Conservation (phyloP, 352 stramenopile species). For the Phytophthora sojae region DNA sequence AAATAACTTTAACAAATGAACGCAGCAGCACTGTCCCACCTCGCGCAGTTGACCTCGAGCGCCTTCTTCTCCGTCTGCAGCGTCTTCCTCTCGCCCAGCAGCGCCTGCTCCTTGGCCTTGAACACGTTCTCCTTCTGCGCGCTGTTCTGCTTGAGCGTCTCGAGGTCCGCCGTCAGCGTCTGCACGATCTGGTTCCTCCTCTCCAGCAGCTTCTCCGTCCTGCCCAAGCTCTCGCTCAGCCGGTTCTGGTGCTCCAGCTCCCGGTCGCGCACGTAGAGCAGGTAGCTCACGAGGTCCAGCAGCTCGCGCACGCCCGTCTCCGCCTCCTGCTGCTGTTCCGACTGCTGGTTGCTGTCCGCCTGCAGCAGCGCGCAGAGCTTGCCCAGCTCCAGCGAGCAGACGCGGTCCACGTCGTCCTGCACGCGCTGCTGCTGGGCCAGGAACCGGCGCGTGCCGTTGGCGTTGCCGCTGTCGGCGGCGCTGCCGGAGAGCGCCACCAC, state of each 20-base stretch:
- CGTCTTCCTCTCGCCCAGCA: slow-evolving; percentile 55
- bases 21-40: slow-evolving; percentile 29
- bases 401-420: slow-evolving; percentile 35
- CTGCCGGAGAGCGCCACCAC: slow-evolving; percentile 42
- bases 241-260: slow-evolving; percentile 61
- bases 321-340: slow-evolving; percentile 29
- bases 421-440: slow-evolving; percentile 10
- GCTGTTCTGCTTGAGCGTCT: slow-evolving; percentile 53
- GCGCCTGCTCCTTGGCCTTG: slow-evolving; percentile 64
- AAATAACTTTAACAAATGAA: background rate
- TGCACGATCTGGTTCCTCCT: slow-evolving; percentile 59
- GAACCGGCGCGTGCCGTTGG: slow-evolving; percentile 29
- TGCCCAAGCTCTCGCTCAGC: slow-evolving; percentile 53
- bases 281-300: slow-evolving; percentile 80
- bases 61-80: slow-evolving; percentile 72
- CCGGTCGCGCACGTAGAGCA: slow-evolving; percentile 63
- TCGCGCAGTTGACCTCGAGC: slow-evolving; percentile 70
- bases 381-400: slow-evolving; percentile 37
- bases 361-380: slow-evolving; percentile 35
- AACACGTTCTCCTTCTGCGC: slow-evolving; percentile 72
- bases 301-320: slow-evolving; percentile 56
- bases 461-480: slow-evolving; percentile 5
- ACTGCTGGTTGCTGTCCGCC: slow-evolving; percentile 6
- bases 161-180: slow-evolving; percentile 52
- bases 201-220: slow-evolving; percentile 60